Conservation (phyloP, 2,329 filamentous ascomycete species). For the Alternaria brassicicola region DNA sequence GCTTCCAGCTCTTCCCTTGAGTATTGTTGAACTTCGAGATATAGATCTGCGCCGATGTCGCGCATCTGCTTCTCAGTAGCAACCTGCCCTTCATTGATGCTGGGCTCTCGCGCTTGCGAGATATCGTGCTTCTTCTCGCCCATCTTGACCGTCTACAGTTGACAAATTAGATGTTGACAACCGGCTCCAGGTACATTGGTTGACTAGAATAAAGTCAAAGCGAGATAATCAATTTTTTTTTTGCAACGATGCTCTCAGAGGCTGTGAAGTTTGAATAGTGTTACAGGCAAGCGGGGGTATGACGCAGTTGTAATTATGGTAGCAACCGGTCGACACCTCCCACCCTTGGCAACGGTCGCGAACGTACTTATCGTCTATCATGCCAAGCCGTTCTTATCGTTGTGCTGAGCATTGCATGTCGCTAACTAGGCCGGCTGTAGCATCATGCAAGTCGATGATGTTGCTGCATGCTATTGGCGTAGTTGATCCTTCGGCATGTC, state of each 20-base stretch:
- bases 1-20: conserved; percentile 53
- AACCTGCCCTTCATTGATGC: conserved; percentile 37
- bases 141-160: conserved; percentile 13
- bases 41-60: conserved; percentile 56
- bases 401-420: conserved; percentile 21
- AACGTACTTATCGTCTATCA: conserved; percentile 22
- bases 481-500: conserved; percentile 31
- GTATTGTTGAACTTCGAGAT: conserved; percentile 53
- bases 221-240: too few species aligned
- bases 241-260: not conserved
- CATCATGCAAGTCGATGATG: conserved; percentile 16
- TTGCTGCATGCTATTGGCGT: conserved; percentile 10
- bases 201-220: not conserved
- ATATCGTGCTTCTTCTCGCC: conserved; percentile 33
- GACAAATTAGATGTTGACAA: not conserved
- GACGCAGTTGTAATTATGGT: conserved; percentile 6
- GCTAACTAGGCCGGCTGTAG: conserved; percentile 15
- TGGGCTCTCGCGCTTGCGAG: conserved; percentile 28
- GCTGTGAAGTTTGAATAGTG: not conserved
- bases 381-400: conserved; percentile 11
- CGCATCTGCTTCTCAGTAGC: conserved; percentile 45
- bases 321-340: not conserved
- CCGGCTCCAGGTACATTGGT: not conserved
- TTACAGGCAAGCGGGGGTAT: not conserved
- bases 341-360: conserved; percentile 26